phyloP scores from a whole-genome alignment of 2,329 filamentous ascomycete species.

The Nemania diffusa region DNA sequence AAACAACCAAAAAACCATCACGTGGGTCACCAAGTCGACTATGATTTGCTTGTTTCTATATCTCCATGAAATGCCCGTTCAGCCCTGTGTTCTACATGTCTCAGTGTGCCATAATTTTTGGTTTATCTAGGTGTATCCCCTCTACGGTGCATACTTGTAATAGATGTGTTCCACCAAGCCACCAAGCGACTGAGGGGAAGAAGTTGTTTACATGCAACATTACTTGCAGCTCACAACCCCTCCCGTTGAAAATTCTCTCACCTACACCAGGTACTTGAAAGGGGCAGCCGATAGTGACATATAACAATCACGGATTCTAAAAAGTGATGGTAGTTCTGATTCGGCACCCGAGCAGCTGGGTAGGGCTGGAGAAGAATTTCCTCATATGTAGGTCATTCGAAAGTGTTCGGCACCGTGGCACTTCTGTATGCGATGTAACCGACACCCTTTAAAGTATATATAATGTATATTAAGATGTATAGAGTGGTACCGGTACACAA shows the following conservation, averaged over 20 bases:
- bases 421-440: slow-evolving; percentile 13
- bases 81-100: neutral
- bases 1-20: neutral
- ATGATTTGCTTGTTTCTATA: neutral
- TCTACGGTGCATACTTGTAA: neutral
- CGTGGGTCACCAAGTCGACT: neutral
- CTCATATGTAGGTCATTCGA: neutral
- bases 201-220: neutral
- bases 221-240: neutral
- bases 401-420: neutral
- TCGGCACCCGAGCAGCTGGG: slow-evolving; percentile 14
- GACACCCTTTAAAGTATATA: neutral
- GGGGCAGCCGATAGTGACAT: neutral
- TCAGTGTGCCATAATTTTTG: neutral
- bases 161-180: too few species aligned
- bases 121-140: neutral
- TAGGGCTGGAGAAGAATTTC: slow-evolving; percentile 21
- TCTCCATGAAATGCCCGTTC: neutral
- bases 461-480: neutral
- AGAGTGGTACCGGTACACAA: neutral
- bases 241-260: neutral
- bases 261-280: neutral
- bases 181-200: neutral
- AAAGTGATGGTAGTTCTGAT: slow-evolving; percentile 3
- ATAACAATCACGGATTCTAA: neutral